Conservation (phyloP, 1,139 yeast species). For the Petasospora fabianii region DNA sequence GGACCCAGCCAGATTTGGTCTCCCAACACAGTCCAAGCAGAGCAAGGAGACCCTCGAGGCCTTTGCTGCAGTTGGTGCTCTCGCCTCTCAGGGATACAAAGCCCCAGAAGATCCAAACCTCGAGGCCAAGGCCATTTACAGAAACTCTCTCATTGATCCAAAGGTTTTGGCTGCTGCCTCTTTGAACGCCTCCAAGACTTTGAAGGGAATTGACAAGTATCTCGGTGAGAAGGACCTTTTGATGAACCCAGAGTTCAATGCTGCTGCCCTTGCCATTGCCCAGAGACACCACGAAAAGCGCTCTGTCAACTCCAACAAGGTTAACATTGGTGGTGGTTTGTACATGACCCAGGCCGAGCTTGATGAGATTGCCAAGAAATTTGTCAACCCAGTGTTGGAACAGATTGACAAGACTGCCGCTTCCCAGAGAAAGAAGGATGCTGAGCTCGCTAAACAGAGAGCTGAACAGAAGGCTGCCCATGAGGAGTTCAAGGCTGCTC, state of each 20-base stretch:
- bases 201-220: conserved; percentile 39
- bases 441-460: conserved; percentile 36
- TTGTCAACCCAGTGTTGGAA: conserved; percentile 80
- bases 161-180: conserved; percentile 61
- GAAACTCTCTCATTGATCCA: conserved; percentile 44
- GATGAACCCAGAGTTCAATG: conserved; percentile 37
- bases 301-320: conserved; percentile 42
- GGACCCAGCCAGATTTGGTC: conserved; percentile 39
- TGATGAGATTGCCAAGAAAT: conserved; percentile 73
- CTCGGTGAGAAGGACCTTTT: conserved; percentile 34
- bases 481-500: conserved; percentile 25
- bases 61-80: conserved; percentile 36
- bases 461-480: conserved; percentile 21
- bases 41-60: conserved; percentile 19
- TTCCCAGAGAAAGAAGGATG: conserved; percentile 68
- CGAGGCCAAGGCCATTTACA: conserved; percentile 21
- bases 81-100: conserved; percentile 33
- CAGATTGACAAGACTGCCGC: conserved; percentile 72
- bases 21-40: conserved; percentile 32
- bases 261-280: conserved; percentile 59
- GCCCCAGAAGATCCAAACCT: conserved; percentile 25
- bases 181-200: conserved; percentile 51
- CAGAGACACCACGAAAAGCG: conserved; percentile 42
- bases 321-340: conserved; percentile 88
- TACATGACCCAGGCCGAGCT: conserved; percentile 73